A percentile compares a stretch with the other conserved stretches of the same genome.
Evolutionary conservation across 108 stramenopile genomes (phyloP).

Genomic region (Aurantiochytrium sp.): DNA sequence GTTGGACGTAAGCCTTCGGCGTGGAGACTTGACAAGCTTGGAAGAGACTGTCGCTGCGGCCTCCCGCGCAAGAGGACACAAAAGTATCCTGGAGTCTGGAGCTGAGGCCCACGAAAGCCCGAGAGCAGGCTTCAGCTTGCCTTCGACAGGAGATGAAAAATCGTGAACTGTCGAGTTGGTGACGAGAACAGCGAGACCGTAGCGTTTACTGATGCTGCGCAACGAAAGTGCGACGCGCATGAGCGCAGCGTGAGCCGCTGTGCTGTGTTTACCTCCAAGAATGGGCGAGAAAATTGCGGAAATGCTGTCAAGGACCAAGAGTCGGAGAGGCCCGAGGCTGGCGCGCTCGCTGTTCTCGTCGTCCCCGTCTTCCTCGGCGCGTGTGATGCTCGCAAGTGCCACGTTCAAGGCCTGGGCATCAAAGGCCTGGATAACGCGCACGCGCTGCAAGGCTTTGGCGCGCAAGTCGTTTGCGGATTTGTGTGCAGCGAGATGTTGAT

Average conservation of each 20-base stretch:
- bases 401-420: background rate
- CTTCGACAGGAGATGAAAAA: background rate
- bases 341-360: background rate
- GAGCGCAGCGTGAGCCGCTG: background rate
- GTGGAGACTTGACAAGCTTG: background rate
- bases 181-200: background rate
- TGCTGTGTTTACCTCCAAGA: background rate
- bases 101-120: background rate
- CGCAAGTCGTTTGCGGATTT: background rate
- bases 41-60: background rate
- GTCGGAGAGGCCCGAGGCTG: background rate
- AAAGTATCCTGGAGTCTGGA: background rate
- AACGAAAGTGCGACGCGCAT: background rate
- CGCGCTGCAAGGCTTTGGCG: background rate
- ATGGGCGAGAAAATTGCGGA: background rate
- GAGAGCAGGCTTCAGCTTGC: background rate
- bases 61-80: background rate
- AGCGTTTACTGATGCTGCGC: background rate
- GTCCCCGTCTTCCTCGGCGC: background rate
- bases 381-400: background rate
- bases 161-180: conserved; percentile 7
- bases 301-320: background rate
- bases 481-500: background rate
- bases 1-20: background rate
- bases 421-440: background rate